Evolutionary conservation across 2,329 filamentous ascomycete species (phyloP), one percentile per base, ranked within the genome.

Genomic region (Claviceps digitariae): DNA sequence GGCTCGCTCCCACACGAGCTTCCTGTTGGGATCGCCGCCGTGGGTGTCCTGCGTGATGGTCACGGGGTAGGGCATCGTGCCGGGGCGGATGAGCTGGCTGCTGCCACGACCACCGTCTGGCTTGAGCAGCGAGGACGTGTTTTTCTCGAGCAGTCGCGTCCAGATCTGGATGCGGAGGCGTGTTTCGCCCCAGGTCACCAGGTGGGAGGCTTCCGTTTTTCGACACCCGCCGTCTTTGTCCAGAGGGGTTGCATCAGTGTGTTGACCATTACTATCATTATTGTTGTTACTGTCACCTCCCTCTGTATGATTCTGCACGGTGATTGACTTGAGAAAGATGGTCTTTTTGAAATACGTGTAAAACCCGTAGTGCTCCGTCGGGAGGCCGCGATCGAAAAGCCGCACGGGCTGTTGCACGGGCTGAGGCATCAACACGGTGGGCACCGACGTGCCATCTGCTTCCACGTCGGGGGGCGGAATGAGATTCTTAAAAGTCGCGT

Each of bases 311-410:
- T 77, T 75, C 54, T 79, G 64, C 1, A 70, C 65, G 0, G 69
- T 68, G 12, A 75, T 70, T 17, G 81, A 82, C 60, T 83, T 81
- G 57, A 95, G 74, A 72, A 91, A 95, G 57, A 95, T 87, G 9
- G 84, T 86, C 58, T 90, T 87, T 69, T 90, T 83, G 67, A 87
- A 97, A 73, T 95, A 94, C 0, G 80, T 87, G 71, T 95, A 96
- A 70, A 96, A 96, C 2, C 88, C 89, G 67, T 94, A 96, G 69
- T 95, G 89, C 66, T 97, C 91, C 0, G 84, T 84, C 2, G 78
- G 72, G 29, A 86, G 74, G 20, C 86, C 90, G 21, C 90, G 86
- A 66, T 97, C 88, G 66, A 84, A 97, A 1, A 97, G 78, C 1
- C 87, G 81, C 13, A 97, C 74, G 0, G 89, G 91, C 62, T 97